Conservation (phyloP, 352 stramenopile genomes). For the Globisporangium uncinulatum region DNA sequence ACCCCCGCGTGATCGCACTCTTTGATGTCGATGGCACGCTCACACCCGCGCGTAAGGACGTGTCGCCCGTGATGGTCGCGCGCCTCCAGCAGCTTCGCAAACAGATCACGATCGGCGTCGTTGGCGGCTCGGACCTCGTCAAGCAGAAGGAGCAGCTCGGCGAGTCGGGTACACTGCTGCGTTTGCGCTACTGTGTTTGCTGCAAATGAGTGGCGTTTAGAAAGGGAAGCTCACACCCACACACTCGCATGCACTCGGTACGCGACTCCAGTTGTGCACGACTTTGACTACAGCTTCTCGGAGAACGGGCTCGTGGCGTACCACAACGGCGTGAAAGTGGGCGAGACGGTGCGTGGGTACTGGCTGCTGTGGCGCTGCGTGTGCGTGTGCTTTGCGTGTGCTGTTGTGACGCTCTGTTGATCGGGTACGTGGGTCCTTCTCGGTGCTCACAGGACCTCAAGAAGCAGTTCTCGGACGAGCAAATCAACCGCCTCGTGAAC, state of each 20-base stretch:
- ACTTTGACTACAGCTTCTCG: constrained; percentile 99
- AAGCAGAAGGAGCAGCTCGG: constrained; percentile 99
- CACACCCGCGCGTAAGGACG: constrained; percentile 90
- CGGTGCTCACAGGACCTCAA: constrained; percentile 76
- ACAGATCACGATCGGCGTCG: constrained; percentile 96
- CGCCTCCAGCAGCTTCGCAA: constrained; percentile 93
- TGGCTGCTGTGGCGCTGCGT: too few species aligned
- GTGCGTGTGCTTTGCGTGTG: background rate
- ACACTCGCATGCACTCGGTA: too few species aligned
- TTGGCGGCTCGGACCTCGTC: constrained; percentile 96
- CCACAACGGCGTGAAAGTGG: constrained; percentile 92
- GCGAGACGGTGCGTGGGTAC: constrained; percentile 55
- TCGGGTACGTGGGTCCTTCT: too few species aligned
- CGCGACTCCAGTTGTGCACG: constrained; percentile 70
- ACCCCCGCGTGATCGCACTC: constrained; percentile 94
- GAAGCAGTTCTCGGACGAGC: constrained; percentile 94
- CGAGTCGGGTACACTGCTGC: constrained; percentile 80
- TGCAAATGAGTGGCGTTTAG: background rate
- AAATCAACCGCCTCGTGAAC: constrained; percentile 98
- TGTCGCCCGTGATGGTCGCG: constrained; percentile 90
- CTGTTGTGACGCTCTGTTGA: background rate
- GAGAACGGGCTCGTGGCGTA: constrained; percentile 99
- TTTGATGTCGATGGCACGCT: constrained; percentile 99
- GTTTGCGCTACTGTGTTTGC: too few species aligned
- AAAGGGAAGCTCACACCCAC: background rate